Percentiles rank a stretch among this genome's conserved stretches.
Conservation (phyloP, 208 protist species). For the Wallacemonas sp. region DNA sequence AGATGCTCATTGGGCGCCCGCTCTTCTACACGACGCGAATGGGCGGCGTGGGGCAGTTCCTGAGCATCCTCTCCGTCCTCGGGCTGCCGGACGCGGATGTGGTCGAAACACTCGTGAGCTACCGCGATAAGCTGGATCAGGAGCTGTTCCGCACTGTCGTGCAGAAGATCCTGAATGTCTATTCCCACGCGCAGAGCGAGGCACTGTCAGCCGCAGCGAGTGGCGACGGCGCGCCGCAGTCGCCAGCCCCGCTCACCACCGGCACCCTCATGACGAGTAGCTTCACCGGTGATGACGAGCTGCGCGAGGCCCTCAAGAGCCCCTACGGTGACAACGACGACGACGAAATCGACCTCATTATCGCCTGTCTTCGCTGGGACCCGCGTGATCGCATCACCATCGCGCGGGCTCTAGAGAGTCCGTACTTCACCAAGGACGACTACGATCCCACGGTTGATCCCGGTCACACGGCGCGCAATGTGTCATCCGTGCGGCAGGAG, state of each 20-base stretch:
- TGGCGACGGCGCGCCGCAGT: conserved; percentile 3
- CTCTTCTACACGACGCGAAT: conserved; percentile 85
- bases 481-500: conserved; percentile 55
- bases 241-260: not conserved
- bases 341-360: conserved; percentile 75
- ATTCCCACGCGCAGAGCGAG: not conserved
- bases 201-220: not conserved
- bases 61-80: conserved; percentile 89
- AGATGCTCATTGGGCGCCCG: conserved; percentile 81
- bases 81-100: conserved; percentile 74
- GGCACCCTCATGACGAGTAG: conserved; percentile 11
- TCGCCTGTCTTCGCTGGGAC: conserved; percentile 65
- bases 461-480: conserved; percentile 47
- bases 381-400: conserved; percentile 74
- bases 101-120: conserved; percentile 67
- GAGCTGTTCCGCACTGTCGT: conserved; percentile 48
- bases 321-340: conserved; percentile 72
- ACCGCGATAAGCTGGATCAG: conserved; percentile 42
- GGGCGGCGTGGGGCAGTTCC: conserved; percentile 93
- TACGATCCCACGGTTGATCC: conserved; percentile 74
- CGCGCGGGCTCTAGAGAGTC: conserved; percentile 66
- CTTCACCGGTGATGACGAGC: conserved; percentile 8
- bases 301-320: conserved; percentile 49
- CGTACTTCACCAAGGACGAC: conserved; percentile 75
- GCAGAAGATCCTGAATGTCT: conserved; percentile 18